Evolutionary conservation across 192 early-diverging fungal species (phyloP), one percentile per base, ranked within the genome.

Genomic region (Umbelopsis isabellina): DNA sequence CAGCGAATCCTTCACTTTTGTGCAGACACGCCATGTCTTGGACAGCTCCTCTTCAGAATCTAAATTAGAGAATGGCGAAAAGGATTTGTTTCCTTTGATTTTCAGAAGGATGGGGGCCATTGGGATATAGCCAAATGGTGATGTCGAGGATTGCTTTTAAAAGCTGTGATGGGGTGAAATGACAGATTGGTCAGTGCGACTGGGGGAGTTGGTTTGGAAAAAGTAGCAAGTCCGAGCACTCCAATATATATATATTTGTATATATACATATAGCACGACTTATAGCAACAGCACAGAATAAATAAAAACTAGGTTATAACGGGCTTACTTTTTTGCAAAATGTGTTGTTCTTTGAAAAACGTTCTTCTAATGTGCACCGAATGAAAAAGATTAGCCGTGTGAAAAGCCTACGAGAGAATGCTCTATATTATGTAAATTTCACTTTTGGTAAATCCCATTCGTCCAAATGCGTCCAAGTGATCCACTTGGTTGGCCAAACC

Each of bases 1-100:
- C 11, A 94, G 82, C 41, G 90, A 87, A 70, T 93, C 90, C 76
- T 92, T 93, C 27, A 93, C 93, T 78, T 93, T 93, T 46, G 91
- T 91, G 76, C 91, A 91, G n/a, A 93, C 86, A 30, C 90, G 83
- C 93, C 93, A 94, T 7, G 90, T 85, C 68, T 85, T 88, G 45
- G 87, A 88, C 16, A 94, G 78, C 71, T 94, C 92, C 70, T 91
- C 91, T 12, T 87, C 90, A 49, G 83, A 87, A 49, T 91, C 88
- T 20, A 94, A 82, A 55, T 89, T 86, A 27, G 87, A 83, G 74
- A 94, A 91, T 18, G 87, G 86, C 65, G 86, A 86, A 75, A 93
- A 94, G 65, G 87, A 80, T 75, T 88, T 89, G 46, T 85, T 89
- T 69, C 89, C 89, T 82, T 91, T 91, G 71, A 91, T 87, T 75